phyloP scores from a whole-genome alignment of 331 rosid genomes.

The Acacia pycnantha region DNA sequence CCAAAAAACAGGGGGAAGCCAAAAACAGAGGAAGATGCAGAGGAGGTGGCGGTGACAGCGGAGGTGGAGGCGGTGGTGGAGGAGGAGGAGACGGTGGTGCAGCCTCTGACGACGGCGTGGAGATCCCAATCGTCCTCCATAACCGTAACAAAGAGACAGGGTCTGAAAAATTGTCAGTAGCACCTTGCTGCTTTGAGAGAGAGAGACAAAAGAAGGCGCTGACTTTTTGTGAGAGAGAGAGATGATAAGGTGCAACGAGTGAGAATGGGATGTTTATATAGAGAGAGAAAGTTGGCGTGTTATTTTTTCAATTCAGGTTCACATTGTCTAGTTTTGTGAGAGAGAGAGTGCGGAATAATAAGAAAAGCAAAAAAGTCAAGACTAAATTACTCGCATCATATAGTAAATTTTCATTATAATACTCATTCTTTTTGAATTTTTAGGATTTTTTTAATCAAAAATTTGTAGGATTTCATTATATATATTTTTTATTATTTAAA shows the following conservation, averaged over 20 bases:
- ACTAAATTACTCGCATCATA: background rate
- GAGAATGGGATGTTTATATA: slow-evolving; percentile 45
- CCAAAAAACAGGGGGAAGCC: slow-evolving; percentile 28
- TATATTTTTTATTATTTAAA: too few relatives aligned
- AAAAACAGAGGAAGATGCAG: slow-evolving; percentile 29
- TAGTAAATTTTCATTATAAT: background rate
- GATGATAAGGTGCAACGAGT: slow-evolving; percentile 49
- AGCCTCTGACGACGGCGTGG: slow-evolving; percentile 66
- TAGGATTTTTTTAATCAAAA: too few relatives aligned
- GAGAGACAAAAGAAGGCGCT: slow-evolving; percentile 73
- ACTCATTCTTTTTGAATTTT: background rate
- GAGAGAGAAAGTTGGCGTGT: slow-evolving; percentile 41
- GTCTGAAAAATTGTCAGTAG: slow-evolving; percentile 46
- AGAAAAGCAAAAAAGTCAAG: background rate
- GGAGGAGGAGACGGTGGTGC: slow-evolving; percentile 45
- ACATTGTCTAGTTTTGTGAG: slow-evolving; percentile 28
- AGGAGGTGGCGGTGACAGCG: background rate
- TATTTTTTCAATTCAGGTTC: background rate
- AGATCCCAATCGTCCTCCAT: slow-evolving; percentile 95
- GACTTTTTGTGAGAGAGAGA: slow-evolving; percentile 52
- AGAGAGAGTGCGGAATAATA: slow-evolving; percentile 8
- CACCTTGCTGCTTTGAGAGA: slow-evolving; percentile 29
- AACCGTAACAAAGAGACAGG: slow-evolving; percentile 29
- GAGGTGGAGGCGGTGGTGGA: slow-evolving; percentile 6
- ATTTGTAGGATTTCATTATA: too few relatives aligned